Conservation (phyloP, 208 protist genomes). For the Crithidia bombi region DNA sequence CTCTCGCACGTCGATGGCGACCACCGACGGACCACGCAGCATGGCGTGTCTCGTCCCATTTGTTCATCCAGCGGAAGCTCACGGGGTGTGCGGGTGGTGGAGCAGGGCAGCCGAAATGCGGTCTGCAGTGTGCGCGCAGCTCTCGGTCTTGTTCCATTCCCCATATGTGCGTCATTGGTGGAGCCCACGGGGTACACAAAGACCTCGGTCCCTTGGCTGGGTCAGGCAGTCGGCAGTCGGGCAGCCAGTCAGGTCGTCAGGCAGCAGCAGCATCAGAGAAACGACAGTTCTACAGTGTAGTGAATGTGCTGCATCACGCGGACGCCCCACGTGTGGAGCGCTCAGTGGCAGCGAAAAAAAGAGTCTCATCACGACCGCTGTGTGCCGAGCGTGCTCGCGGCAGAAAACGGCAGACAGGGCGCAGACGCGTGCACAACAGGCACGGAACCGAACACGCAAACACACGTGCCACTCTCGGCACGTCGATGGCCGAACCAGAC, state of each 20-base stretch:
- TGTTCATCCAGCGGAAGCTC: constrained; percentile 5
- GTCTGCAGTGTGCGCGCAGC: constrained; percentile 4
- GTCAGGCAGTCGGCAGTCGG: not conserved
- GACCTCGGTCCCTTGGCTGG: constrained; percentile 6
- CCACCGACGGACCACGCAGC: not conserved
- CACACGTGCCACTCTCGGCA: too few relatives aligned
- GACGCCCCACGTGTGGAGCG: not conserved
- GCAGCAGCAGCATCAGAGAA: constrained; percentile 4
- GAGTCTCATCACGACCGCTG: not conserved
- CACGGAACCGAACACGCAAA: too few relatives aligned
- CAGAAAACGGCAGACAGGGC: too few relatives aligned
- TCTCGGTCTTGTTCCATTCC: constrained; percentile 31
- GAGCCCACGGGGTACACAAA: constrained; percentile 21
- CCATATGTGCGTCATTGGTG: constrained; percentile 20
- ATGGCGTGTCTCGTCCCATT: not conserved
- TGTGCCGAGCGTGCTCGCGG: not conserved
- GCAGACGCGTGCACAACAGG: too few relatives aligned
- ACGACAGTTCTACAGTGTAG: constrained; percentile 30
- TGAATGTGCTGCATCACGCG: constrained; percentile 11
- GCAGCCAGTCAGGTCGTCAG: too few relatives aligned
- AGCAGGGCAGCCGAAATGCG: constrained; percentile 21
- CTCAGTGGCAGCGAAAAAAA: constrained; percentile 16
- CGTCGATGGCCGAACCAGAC: too few relatives aligned
- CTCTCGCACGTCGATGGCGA: too few relatives aligned
- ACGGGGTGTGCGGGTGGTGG: constrained; percentile 6